Evolutionary conservation across 768 basidiomycete genomes (phyloP).

Genomic region (Mycena filopes): DNA sequence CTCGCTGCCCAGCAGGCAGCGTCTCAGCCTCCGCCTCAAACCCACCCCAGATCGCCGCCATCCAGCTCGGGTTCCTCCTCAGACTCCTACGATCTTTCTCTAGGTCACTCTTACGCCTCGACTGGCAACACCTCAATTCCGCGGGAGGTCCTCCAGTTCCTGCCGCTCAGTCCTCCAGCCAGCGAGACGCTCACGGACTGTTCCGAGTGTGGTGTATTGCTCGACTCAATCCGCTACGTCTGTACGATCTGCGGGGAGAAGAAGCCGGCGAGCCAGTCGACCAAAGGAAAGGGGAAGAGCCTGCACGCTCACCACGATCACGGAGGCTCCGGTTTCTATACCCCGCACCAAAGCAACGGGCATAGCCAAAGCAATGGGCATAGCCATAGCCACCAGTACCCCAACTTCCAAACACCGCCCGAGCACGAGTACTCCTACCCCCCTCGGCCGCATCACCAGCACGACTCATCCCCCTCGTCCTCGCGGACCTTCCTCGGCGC

Average conservation of each 20-base stretch:
- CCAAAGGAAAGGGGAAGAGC: conserved; percentile 65
- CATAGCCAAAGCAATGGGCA: conserved; percentile 41
- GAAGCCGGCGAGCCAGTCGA: conserved; percentile 50
- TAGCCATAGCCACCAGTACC: not conserved
- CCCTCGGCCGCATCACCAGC: conserved; percentile 18
- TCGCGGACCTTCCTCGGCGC: conserved; percentile 20
- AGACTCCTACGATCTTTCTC: conserved; percentile 39
- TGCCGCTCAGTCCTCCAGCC: conserved; percentile 61
- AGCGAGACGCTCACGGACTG: conserved; percentile 79
- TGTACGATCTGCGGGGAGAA: conserved; percentile 91
- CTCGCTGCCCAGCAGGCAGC: conserved; percentile 63
- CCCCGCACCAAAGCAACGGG: too few relatives aligned
- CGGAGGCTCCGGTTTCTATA: conserved; percentile 43
- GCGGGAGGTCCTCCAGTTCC: conserved; percentile 63
- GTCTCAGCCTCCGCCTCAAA: conserved; percentile 8
- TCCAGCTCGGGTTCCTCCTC: conserved; percentile 37
- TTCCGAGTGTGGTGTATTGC: conserved; percentile 77
- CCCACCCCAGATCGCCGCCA: conserved; percentile 23
- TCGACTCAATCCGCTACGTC: conserved; percentile 90
- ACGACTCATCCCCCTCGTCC: conserved; percentile 24
- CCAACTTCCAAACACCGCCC: conserved; percentile 14
- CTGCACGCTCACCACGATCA: conserved; percentile 36
- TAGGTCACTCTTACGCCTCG: conserved; percentile 30
- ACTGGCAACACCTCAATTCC: conserved; percentile 52
- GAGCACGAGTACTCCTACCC: conserved; percentile 30